Evolutionary conservation across 768 basidiomycete genomes (phyloP), one percentile per base, ranked within the genome.

Genomic region (Clavulina sp.): DNA sequence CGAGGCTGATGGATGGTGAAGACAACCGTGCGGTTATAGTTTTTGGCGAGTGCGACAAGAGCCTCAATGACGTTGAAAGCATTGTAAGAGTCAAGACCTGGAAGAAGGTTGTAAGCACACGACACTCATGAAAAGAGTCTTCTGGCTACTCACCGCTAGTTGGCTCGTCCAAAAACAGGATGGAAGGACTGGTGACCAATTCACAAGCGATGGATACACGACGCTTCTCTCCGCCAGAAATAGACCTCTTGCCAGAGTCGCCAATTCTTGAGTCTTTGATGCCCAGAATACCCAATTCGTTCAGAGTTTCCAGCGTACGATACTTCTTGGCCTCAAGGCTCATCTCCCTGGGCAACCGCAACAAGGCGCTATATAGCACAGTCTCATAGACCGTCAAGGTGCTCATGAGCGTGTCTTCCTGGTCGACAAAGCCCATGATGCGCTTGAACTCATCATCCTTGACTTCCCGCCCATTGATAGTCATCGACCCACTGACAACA

Each of bases 1-100:
- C 93, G 80, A 13, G 93, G 95, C 64, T 97, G 95, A 60, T 99
- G 95, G 52, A 99, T 97, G 0, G 93, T 97, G 68, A 97, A 95
- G 53, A 97, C 73, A 48, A 97, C 87, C 0, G 92, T 97, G 31
- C 93, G 81, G 57, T 92, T 88, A 65, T 89, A 97, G 58, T 82
- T 77, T 28, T 77, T 70, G 3, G 92, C 88, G 23, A 97, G 74
- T 16, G 82, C 80, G 1, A 83, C 81, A 23, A 99, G 73, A 32
- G 81, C 79, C 38, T 92, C 89, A 32, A 99, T 72, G 57, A 99
- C 93, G 57, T 95, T 96, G 70, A 75, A 83, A 0, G 95, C 93
- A 56, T 97, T 97, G 68, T 78, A 97, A 0, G 93, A 79, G 60
- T 99, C 93, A 41, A 97, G 74, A 48, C 93, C 87, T 86, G 53